phyloP scores from a whole-genome alignment of 441 rosid species.

The Cnidoscolus chayamansa region DNA sequence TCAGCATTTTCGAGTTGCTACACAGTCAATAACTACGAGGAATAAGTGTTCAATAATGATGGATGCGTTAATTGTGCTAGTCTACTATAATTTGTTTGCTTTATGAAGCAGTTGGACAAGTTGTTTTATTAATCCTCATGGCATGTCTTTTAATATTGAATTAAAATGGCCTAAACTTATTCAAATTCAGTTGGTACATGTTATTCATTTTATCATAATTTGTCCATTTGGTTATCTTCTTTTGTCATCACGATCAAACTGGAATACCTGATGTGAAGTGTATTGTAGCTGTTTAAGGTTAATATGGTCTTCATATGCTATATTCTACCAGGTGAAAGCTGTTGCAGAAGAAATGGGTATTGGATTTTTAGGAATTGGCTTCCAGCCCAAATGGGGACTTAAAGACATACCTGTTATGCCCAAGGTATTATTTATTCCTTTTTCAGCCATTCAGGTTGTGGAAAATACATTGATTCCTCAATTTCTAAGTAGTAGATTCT shows the following conservation, averaged over 20 bases:
- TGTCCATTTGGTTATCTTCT: background rate
- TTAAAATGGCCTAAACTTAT: background rate
- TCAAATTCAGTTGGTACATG: background rate
- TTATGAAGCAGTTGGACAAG: background rate
- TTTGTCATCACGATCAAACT: background rate
- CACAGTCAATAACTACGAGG: background rate
- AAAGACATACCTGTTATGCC: slow-evolving; percentile 97
- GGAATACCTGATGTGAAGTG: background rate
- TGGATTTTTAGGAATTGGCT: slow-evolving; percentile 95
- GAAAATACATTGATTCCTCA: background rate
- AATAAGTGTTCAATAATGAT: no score
- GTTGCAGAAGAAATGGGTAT: slow-evolving; percentile 99
- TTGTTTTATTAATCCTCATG: background rate
- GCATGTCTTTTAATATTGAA: background rate
- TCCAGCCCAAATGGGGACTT: slow-evolving; percentile 90
- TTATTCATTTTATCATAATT: background rate
- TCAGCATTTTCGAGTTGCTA: background rate
- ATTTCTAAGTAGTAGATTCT: background rate
- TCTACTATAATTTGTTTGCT: background rate
- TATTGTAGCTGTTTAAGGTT: background rate
- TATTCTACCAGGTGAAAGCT: slow-evolving; percentile 70
- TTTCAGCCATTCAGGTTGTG: background rate
- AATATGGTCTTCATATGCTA: slow-evolving; percentile 18
- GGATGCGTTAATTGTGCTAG: no score
- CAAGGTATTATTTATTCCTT: slow-evolving; percentile 46